phyloP scores from a whole-genome alignment of 2,329 filamentous ascomycete species.

The Colletotrichum musae region DNA sequence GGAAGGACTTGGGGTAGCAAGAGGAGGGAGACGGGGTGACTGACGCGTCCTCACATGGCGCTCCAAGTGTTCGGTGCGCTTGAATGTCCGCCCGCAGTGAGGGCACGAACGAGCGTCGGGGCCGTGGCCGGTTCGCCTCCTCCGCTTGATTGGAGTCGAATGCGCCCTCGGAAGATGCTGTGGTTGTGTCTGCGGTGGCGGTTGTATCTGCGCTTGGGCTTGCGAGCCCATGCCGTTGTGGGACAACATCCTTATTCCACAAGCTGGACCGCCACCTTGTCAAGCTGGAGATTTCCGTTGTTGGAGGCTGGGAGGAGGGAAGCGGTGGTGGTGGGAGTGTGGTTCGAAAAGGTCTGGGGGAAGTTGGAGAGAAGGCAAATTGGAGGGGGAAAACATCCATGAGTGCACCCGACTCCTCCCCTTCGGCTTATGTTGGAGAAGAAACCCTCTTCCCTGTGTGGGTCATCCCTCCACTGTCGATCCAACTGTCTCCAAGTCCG shows the following conservation, averaged over 20 bases:
- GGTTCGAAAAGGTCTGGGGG: slow-evolving; percentile 10
- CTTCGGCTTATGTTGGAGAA: slow-evolving; percentile 41
- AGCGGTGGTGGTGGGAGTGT: slow-evolving; percentile 19
- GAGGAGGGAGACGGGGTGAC: slow-evolving; percentile 42
- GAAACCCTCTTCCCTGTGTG: slow-evolving; percentile 10
- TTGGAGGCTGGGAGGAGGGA: too few species aligned
- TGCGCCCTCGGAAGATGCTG: slow-evolving; percentile 35
- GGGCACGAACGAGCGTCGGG: slow-evolving; percentile 50
- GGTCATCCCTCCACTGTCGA: slow-evolving; percentile 4
- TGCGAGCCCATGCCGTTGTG: slow-evolving; percentile 27
- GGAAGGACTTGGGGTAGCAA: slow-evolving; percentile 11
- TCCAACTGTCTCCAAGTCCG: slow-evolving; percentile 20
- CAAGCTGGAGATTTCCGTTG: too few species aligned
- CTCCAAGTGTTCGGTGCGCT: slow-evolving; percentile 62
- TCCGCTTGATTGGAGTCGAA: slow-evolving; percentile 42
- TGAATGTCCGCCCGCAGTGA: slow-evolving; percentile 60
- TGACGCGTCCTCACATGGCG: slow-evolving; percentile 62
- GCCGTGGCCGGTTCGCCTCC: slow-evolving; percentile 41
- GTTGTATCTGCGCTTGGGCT: slow-evolving; percentile 16
- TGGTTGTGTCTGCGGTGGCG: slow-evolving; percentile 34
- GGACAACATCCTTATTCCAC: slow-evolving; percentile 31
- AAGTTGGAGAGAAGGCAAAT: slow-evolving; percentile 36
- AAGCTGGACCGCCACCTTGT: not conserved
- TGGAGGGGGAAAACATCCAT: slow-evolving; percentile 6
- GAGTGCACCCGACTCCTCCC: not conserved